Base-by-base conservation (phyloP, 208 protist genomes). In the Acanthamoeba culbertsoni region DNA sequence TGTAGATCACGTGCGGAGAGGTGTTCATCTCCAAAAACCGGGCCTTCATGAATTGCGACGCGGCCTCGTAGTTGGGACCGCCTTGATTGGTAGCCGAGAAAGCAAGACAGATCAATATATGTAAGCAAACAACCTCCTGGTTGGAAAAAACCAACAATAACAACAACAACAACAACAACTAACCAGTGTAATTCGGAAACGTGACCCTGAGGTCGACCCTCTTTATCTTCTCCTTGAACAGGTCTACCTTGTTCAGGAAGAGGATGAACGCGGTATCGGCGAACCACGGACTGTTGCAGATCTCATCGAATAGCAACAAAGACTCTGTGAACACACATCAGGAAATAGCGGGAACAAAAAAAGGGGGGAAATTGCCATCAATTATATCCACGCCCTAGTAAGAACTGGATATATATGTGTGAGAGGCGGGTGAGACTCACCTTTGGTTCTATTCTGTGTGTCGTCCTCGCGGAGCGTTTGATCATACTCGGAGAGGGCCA, bases 221-320 rank as follows among this genome's bases (percentile, higher is more conserved):
- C 53, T 92, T 53, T 31, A 98, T 95, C 93, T 98, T 98, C 48
- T 98, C 93, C 65, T 92, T 68, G 92, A 98, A 98, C 0, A 98
- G 93, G 95, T 98, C 97, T 20, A 86, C 40, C 88, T 98, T 98
- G 93, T 98, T 98, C 23, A 98, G 91, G 86, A 98, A 98, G 40
- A 98, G 93, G 57, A 98, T 97, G 86, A 98, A 96, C 20, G 95
- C 94, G 1, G 96, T 97, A 5, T 95, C 86, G n/a, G 91, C 42
- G 63, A 98, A 98, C 91, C 95, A 98, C 33, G 91, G 92, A 20
- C 53, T 94, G 59, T 98, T 98, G 86, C 95, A 96, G 82, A 98
- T 98, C 62, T 97, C 37, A 28, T 97, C 95, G 91, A 98, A 98
- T 20, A 98, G 94, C 20, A 93, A 48, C 35, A 98, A 51, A 12